phyloP scores from a whole-genome alignment of 2,329 filamentous ascomycete species.

The Epichloe baconii region DNA sequence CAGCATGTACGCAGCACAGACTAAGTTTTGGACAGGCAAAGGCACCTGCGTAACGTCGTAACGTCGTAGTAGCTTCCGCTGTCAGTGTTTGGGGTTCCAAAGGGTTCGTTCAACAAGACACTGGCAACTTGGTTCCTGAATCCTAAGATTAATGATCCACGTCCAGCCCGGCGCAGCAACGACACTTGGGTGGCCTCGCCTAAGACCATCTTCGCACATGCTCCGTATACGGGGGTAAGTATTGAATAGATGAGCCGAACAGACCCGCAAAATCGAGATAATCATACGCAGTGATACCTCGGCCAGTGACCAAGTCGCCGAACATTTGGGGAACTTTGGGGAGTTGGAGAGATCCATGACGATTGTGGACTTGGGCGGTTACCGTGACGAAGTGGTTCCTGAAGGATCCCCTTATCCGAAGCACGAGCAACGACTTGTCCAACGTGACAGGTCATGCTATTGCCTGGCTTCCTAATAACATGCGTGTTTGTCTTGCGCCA shows the following conservation, averaged over 20 bases:
- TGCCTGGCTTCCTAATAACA: neutral
- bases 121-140: neutral
- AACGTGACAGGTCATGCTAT: neutral
- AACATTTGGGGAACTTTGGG: neutral
- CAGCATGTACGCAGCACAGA: neutral
- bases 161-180: neutral
- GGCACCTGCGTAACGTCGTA: neutral
- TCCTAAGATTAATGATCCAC: constrained; percentile 1
- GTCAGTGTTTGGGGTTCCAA: neutral
- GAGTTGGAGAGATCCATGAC: neutral
- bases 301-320: neutral
- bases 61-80: constrained; percentile 3
- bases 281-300: constrained; percentile 1
- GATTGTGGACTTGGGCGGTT: neutral
- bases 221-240: neutral
- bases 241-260: neutral
- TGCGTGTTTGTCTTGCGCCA: too few species aligned
- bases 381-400: neutral
- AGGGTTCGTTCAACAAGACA: neutral
- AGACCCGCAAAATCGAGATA: neutral
- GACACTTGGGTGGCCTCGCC: neutral
- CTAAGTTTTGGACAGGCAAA: neutral
- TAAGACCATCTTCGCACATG: neutral
- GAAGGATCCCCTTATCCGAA: neutral
- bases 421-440: neutral